Evolutionary conservation across 1,139 yeast genomes (phyloP).

Genomic region (Hansenula sp.): DNA sequence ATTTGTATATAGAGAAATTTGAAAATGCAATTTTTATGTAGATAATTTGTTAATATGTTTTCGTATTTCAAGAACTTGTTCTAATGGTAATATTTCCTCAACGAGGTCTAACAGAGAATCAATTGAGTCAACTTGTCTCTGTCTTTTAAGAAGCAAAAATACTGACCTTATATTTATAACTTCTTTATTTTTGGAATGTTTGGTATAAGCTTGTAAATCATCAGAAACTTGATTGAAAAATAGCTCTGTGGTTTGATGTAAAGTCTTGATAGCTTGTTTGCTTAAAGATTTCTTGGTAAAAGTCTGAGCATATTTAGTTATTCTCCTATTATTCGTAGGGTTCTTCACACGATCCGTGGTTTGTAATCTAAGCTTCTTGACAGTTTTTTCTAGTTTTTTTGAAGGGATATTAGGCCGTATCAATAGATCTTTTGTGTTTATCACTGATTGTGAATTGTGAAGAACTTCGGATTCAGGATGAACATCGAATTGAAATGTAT

Average conservation of each 20-base stretch:
- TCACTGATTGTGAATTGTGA: neutral
- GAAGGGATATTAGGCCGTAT: neutral
- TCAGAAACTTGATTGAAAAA: conserved; percentile 14
- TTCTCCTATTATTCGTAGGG: neutral
- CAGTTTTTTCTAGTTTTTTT: neutral
- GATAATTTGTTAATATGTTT: conserved; percentile 8
- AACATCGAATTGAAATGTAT: conserved; percentile 4
- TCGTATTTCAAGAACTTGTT: conserved; percentile 15
- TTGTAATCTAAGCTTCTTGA: too few species aligned
- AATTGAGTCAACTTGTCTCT: conserved; percentile 8
- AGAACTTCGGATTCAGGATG: neutral
- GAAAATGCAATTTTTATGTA: neutral
- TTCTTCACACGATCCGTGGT: too few species aligned
- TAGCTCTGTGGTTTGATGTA: conserved; percentile 10
- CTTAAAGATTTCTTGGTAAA: conserved; percentile 10
- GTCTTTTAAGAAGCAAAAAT: conserved; percentile 17
- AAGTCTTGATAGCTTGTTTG: conserved; percentile 5
- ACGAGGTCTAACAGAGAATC: conserved; percentile 11
- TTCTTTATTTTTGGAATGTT: conserved; percentile 12
- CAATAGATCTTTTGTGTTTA: neutral
- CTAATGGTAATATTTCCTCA: conserved; percentile 17
- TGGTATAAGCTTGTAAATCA: conserved; percentile 15
- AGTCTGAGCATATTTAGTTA: conserved; percentile 8
- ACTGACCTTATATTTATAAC: conserved; percentile 10
- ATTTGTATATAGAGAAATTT: too few species aligned